Evolutionary conservation across 2,329 filamentous ascomycete species (phyloP), one percentile per base, ranked within the genome.

Genomic region (Akanthomyces muscarius): DNA sequence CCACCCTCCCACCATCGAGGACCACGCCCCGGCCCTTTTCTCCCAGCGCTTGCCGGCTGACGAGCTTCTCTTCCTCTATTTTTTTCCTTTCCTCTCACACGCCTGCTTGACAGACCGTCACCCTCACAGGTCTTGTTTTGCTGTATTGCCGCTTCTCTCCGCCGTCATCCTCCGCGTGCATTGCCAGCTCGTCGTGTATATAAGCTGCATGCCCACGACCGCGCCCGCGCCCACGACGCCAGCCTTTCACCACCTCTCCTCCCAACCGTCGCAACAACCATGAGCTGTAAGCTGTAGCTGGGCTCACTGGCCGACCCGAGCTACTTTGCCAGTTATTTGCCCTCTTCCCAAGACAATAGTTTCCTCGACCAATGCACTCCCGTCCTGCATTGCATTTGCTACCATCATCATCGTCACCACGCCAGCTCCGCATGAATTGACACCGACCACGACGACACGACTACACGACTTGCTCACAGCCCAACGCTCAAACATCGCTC

Each of bases 151-250:
- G 25, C 42, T 50, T 52, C 54, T 33, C 38, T 53, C 53, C 48
- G 48, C 58, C 53, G 33, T 41, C 23, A 36, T 42, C 52, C 44
- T 42, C 13, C n/a, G 14, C 21, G 3, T 5, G 16, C 10, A 56
- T 14, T 13, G 30, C 16, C 11, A 13, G 41, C 7, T 30, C 13
- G 14, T n/a, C 13, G 23, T 60, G 59, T 41, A 41, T 41, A 54
- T 55, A 61, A 64, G 59, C 60, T n/a, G 45, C 53, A 62, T 61
- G 61, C 42, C 63, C 65, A 65, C 56, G 44, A 56, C 50, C 65
- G 62, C 71, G 44, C 58, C 50, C 65, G 62, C 71, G 33, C 47
- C 25, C 57, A 47, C 57, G 47, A 51, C 57, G 36, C 33, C 57
- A 42, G 23, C 23, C 25, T 42, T 16, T 4, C 44, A 38, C 21